phyloP scores from a whole-genome alignment of 2,329 filamentous ascomycete species.

The Hymenoscyphus scutula region DNA sequence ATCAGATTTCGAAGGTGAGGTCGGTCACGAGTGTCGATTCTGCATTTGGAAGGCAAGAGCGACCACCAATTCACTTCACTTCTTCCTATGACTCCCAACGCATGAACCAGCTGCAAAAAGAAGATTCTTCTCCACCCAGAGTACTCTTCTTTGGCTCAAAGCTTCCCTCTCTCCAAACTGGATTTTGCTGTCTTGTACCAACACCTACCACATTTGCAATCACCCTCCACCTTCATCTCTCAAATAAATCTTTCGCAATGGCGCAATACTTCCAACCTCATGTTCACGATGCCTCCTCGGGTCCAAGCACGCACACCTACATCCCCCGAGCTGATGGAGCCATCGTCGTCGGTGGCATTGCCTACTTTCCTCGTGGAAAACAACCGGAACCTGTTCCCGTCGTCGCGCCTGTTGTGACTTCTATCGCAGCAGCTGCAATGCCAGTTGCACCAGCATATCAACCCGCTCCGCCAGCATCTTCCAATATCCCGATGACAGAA shows the following conservation, averaged over 20 bases:
- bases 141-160: too few relatives aligned
- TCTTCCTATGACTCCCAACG: neutral
- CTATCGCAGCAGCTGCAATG: constrained; percentile 11
- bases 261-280: constrained; percentile 49
- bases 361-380: constrained; percentile 17
- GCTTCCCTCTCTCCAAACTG: neutral
- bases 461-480: neutral
- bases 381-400: neutral
- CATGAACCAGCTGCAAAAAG: too few relatives aligned
- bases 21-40: neutral
- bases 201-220: neutral
- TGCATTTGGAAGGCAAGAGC: neutral
- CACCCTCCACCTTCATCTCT: neutral
- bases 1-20: neutral
- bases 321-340: constrained; percentile 43
- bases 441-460: neutral
- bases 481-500: constrained; percentile 8
- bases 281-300: constrained; percentile 54
- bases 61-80: neutral
- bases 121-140: neutral
- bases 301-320: constrained; percentile 54
- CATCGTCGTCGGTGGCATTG: constrained; percentile 25
- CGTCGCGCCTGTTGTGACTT: neutral
- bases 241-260: constrained; percentile 23
- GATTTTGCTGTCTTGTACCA: neutral